A percentile compares a stretch with the other conserved stretches of the same genome.
phyloP scores from a whole-genome alignment of 2,329 filamentous ascomycete genomes.

The Endocalyx cinctus region DNA sequence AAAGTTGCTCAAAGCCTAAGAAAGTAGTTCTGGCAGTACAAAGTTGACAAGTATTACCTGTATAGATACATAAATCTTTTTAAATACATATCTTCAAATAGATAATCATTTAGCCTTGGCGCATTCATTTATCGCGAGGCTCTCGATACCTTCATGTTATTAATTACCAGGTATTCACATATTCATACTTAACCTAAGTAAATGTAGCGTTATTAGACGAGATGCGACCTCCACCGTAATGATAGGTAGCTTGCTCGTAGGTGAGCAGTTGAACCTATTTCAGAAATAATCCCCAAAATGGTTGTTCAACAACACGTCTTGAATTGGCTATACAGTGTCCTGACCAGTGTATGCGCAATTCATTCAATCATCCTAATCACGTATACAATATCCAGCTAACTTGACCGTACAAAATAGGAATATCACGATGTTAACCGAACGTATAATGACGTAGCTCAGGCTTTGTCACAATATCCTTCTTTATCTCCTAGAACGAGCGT shows the following conservation, averaged over 20 bases:
- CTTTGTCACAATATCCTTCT: conserved; percentile 73
- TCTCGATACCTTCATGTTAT: no score
- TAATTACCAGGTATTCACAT: no score
- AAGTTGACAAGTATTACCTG: no score
- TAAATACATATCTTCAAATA: no score
- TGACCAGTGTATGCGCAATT: conserved; percentile 78
- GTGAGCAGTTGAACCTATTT: neutral
- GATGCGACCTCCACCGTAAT: conserved; percentile 14
- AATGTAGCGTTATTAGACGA: no score
- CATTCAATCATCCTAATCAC: conserved; percentile 15
- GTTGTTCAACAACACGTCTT: conserved; percentile 84
- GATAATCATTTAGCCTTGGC: no score
- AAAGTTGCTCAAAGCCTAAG: no score
- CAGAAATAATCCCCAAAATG: no score
- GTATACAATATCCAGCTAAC: conserved; percentile 2
- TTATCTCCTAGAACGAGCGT: conserved; percentile 87
- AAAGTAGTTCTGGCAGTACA: no score
- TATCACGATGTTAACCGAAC: conserved; percentile 90
- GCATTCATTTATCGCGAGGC: no score
- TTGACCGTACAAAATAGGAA: conserved; percentile 54
- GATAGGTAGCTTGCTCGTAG: conserved; percentile 16
- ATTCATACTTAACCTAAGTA: no score
- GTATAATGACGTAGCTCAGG: conserved; percentile 85
- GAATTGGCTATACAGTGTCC: conserved; percentile 90
- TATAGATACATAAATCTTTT: no score